Evolutionary conservation across 768 basidiomycete genomes (phyloP), one percentile per base, ranked within the genome.

Genomic region (Tephrocybe sp.): DNA sequence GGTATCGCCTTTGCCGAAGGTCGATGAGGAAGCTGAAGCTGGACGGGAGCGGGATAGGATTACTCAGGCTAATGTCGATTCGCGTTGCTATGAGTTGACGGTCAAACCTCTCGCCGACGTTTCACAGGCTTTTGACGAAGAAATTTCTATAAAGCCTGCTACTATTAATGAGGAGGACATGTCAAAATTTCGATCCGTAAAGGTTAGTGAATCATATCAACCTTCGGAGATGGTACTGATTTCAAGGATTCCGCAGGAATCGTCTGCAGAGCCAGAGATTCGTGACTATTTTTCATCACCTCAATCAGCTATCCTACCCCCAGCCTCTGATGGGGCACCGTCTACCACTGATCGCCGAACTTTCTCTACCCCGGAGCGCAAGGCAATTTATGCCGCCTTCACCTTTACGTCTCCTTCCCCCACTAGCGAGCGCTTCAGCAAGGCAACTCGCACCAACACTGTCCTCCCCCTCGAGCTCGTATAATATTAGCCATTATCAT

Each of bases 81-180:
- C 88, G n/a, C 79, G 78, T 44, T 89, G 88, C 68, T 88, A 89
- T 61, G 88, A 89, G 60, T 63, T 90, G 56, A 91, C 88, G 4
- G 88, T 91, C 56, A 72, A 78, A 60, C 89, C 89, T 39, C 67
- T 91, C 57, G 89, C 89, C 33, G 88, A 91, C 65, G 82, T 91
- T 42, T 85, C 75, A 36, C 72, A 78, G 54, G 89, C 89, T 0
- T 89, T 86, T 61, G 83, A 84, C 42, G 68, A 70, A 23, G 58
- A 60, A 52, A 56, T 68, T 16, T 65, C 64, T 22, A 60, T 69
- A 26, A 66, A 68, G 17, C 67, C 70, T 45, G 54, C 64, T 55
- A 34, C 60, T 36, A 51, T 70, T 49, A 66, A 65, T 50, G 68
- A 73, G 26, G 64, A 64, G 19, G 66, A 68, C 49, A 53, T 62